Evolutionary conservation across 768 basidiomycete genomes (phyloP).

Genomic region (Sarcomyxa edulis): DNA sequence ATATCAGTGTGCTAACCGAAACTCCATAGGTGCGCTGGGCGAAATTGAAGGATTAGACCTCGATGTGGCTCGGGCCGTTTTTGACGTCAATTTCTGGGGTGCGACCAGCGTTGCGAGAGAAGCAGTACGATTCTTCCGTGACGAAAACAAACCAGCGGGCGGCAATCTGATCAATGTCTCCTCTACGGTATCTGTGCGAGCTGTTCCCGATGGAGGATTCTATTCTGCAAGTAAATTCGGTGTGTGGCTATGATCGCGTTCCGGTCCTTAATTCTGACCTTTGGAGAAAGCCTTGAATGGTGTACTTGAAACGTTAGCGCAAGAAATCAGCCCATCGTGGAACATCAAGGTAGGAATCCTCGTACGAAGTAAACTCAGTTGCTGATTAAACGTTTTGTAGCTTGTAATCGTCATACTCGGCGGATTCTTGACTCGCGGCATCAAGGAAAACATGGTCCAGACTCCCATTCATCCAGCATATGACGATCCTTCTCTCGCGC

Average conservation of each 20-base stretch:
- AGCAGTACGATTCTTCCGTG: conserved; percentile 27
- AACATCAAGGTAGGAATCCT: conserved; percentile 30
- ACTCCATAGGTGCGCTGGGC: too few species aligned
- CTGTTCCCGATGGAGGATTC: not conserved
- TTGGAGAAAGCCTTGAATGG: conserved; percentile 20
- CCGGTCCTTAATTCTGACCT: not conserved
- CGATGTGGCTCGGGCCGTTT: conserved; percentile 25
- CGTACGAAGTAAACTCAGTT: too few species aligned
- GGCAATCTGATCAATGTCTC: conserved; percentile 26
- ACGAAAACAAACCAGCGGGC: conserved; percentile 25
- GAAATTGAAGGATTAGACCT: conserved; percentile 33
- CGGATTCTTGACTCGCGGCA: not conserved
- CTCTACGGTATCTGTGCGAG: conserved; percentile 11
- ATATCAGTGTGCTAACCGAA: too few species aligned
- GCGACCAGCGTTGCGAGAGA: conserved; percentile 24
- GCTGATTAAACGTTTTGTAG: too few species aligned
- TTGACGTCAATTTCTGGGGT: conserved; percentile 36
- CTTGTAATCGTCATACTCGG: not conserved
- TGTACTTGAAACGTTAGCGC: conserved; percentile 23
- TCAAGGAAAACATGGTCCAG: not conserved
- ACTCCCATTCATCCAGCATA: conserved; percentile 4
- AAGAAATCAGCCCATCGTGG: conserved; percentile 34
- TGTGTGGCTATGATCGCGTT: not conserved
- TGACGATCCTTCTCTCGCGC: not conserved
- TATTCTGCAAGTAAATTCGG: not conserved